Base-by-base conservation (phyloP, 176 grass and related monocot genomes). In the Eragrostis curvula region DNA sequence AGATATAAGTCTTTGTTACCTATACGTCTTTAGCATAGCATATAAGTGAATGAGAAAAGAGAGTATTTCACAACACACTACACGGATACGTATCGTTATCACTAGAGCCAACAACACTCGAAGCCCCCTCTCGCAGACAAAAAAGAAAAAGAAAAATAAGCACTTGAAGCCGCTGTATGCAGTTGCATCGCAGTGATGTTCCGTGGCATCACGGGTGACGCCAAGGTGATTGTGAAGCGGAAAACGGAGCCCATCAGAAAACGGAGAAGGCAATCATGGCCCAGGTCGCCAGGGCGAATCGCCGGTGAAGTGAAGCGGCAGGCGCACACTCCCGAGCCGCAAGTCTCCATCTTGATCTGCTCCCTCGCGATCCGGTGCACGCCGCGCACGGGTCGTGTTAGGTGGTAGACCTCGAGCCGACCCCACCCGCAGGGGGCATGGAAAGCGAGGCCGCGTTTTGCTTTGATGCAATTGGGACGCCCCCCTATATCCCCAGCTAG, bases 361-460 rank as follows among this genome's bases (percentile, higher is more conserved):
- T 36, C 32, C 32, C 32, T 4, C 32, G 32, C 32, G 32, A 36
- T 36, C 4, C 32, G 62, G 23, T 25, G 30, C 30, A 30, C 77
- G 30, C 30, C 8, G 57, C 41, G 27, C 75, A 65, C 75, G 60
- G 60, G 29, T 39, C 12, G 77, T 28, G 81, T 74, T 75, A 55
- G 81, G 81, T 66, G 69, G 30, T 14, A 32, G 57, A 71, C 10
- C 18, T 39, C 48, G 78, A 56, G n/a, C 63, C 32, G 64, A 64
- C 8, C 49, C 78, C 78, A 80, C 64, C 8, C 1, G 36, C 64
- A 18, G 32, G 27, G 21, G 24, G 44, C 39, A 65, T 15, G 61
- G 63, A 50, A 62, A 66, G 25, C 13, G 68, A 25, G 61, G 27
- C 56, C 56, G 58, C 58, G 24, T 28, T 61, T 60, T 11, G 57